Base-by-base conservation (phyloP, 2,329 filamentous ascomycete genomes). In the Lachnellula cervina region DNA sequence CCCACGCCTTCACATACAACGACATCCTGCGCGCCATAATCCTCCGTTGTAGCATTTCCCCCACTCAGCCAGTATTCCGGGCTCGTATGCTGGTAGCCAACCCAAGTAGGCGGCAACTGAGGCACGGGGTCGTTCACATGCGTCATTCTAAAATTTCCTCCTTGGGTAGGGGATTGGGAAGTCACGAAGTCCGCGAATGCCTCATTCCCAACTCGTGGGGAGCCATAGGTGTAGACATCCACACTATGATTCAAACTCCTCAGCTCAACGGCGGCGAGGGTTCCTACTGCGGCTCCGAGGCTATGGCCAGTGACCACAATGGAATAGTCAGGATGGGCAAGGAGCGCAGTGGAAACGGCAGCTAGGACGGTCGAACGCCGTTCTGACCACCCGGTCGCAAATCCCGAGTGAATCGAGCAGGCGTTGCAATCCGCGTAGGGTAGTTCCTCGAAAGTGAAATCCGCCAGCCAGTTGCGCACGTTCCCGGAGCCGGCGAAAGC, bases 81-180 rank as follows among this genome's bases (percentile, higher is more conserved):
- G 17, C 76, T 80, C 19, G 82, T 80, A 70, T 90, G 87, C 44
- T 78, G 73, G 72, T 84, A 90, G 43, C 80, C 80, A 54, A 86
- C 69, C 48, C 80, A 51, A 55, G 82, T 71, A 11, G 86, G 81
- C 1, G 87, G 87, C 42, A 90, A 75, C 44, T 83, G 79, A 0
- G 88, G 84, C 2, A 90, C 81, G 0, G 85, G 84, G 68, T 91
- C 88, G 63, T 80, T 73, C 28, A 71, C 71, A 71, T 90, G 86
- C 3, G 87, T 89, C 54, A 89, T 75, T 59, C 87, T 82, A 72
- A 77, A 86, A 52, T 66, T 66, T 50, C 73, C 73, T 2, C 80
- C 80, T 11, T 48, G 6, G 17, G 25, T 28, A 9, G 50, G 44
- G 25, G 53, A 43, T 17, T 64, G 59, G 3, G 45, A 43, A 2